Evolutionary conservation across 2,329 filamentous ascomycete genomes (phyloP).

Genomic region (Ophiostoma novo-ulmi): DNA sequence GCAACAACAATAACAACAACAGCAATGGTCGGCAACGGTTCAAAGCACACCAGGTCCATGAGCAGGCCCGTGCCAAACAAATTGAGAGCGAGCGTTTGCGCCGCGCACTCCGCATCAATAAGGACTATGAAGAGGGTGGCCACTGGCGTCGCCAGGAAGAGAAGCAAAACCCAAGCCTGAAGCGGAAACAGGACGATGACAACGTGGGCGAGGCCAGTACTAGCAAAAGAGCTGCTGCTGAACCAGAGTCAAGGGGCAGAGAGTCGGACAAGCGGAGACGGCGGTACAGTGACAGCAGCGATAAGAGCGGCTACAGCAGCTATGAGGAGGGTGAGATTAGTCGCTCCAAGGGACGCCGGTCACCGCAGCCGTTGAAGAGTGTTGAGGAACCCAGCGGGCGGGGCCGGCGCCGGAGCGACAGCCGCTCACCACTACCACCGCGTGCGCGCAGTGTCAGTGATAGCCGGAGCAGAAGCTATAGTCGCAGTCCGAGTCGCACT

Average conservation of each 20-base stretch:
- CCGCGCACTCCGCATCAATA: slow-evolving; percentile 79
- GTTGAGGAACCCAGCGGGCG: slow-evolving; percentile 10
- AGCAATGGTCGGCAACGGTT: slow-evolving; percentile 48
- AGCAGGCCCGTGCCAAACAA: slow-evolving; percentile 92
- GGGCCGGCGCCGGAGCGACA: not conserved
- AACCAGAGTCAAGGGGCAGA: not conserved
- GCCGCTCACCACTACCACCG: slow-evolving; percentile 1
- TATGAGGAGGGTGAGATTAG: slow-evolving; percentile 18
- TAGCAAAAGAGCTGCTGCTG: not conserved
- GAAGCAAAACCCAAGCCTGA: slow-evolving; percentile 42
- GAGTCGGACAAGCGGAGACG: slow-evolving; percentile 15
- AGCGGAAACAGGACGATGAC: slow-evolving; percentile 35
- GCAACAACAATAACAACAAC: slow-evolving; percentile 35
- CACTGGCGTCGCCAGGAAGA: slow-evolving; percentile 85
- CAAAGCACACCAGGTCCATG: slow-evolving; percentile 92
- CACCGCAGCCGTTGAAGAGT: slow-evolving; percentile 16
- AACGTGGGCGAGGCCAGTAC: slow-evolving; percentile 15
- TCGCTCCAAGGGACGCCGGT: not conserved
- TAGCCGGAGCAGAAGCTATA: slow-evolving; percentile 15
- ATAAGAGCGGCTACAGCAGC: slow-evolving; percentile 14
- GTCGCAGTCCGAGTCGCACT: slow-evolving; percentile 17
- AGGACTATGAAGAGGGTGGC: slow-evolving; percentile 77
- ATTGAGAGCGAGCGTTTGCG: slow-evolving; percentile 87
- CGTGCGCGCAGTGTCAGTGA: not conserved
- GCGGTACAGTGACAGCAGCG: slow-evolving; percentile 11